Conservation (phyloP, 108 stramenopile genomes). For the Nannochloropsis gaditana region DNA sequence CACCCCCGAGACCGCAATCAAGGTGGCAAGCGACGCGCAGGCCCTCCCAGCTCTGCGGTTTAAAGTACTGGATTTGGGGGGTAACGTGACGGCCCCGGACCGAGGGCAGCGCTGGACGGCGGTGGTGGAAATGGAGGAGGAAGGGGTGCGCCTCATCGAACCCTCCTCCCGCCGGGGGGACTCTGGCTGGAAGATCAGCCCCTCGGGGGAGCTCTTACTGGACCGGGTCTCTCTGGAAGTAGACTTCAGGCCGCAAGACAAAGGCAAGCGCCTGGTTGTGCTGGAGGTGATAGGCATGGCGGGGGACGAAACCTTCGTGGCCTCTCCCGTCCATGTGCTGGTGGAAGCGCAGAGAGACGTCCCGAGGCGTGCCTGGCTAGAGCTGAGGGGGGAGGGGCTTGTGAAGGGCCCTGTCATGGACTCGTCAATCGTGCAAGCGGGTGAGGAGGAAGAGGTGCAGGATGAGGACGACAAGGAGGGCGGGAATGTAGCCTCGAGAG, state of each 20-base stretch:
- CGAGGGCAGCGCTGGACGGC: background rate
- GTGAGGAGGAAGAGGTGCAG: background rate
- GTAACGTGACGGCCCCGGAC: background rate
- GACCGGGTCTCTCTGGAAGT: background rate
- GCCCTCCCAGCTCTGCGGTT: background rate
- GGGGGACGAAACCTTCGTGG: conserved; percentile 1
- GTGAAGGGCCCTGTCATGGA: background rate
- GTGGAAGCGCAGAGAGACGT: conserved; percentile 12
- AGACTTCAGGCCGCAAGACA: background rate
- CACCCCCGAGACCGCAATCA: background rate
- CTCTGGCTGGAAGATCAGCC: background rate
- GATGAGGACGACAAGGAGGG: background rate
- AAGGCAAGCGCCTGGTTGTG: background rate
- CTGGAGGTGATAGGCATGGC: background rate
- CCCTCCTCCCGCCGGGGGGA: background rate
- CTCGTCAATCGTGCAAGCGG: background rate
- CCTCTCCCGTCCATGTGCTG: background rate
- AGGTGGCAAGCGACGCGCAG: background rate
- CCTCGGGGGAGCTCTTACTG: conserved; percentile 9
- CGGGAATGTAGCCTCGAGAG: background rate
- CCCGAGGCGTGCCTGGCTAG: conserved; percentile 10
- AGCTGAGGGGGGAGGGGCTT: background rate
- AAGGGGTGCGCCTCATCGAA: background rate
- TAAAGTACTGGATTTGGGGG: background rate
- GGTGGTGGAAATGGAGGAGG: background rate